Evolutionary conservation across 2,329 filamentous ascomycete species (phyloP).

Genomic region (Metarhizium rileyi): DNA sequence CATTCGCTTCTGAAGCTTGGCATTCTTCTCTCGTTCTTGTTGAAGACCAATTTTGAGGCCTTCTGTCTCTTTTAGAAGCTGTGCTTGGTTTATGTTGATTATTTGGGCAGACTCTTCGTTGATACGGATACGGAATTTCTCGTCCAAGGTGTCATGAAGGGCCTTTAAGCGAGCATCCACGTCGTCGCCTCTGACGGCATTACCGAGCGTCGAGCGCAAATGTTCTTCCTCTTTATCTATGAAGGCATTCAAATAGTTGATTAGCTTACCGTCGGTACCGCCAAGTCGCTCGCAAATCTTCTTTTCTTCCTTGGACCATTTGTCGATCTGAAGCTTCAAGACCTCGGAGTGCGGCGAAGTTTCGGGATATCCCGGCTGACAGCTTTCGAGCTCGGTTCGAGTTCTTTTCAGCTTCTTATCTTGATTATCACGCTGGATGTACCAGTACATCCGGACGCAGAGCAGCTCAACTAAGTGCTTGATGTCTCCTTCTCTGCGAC

Average conservation of each 20-base stretch:
- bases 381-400: slow-evolving; percentile 10
- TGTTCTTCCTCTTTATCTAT: neutral
- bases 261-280: slow-evolving; percentile 7
- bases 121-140: neutral
- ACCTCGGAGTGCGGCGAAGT: slow-evolving; percentile 13
- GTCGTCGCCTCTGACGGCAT: neutral
- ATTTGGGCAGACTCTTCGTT: neutral
- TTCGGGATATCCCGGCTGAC: slow-evolving; percentile 11
- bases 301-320: slow-evolving; percentile 5
- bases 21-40: slow-evolving; percentile 4
- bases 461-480: slow-evolving; percentile 13
- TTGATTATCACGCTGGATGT: slow-evolving; percentile 10
- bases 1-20: slow-evolving; percentile 16
- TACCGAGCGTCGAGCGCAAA: neutral
- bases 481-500: slow-evolving; percentile 1
- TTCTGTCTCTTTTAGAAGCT: slow-evolving; percentile 3
- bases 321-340: slow-evolving; percentile 10
- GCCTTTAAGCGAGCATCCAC: slow-evolving; percentile 1
- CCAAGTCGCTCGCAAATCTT: slow-evolving; percentile 7
- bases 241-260: neutral
- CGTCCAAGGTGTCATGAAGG: neutral
- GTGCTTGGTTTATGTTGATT: neutral
- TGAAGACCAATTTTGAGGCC: slow-evolving; percentile 4
- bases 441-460: slow-evolving; percentile 14
- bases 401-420: slow-evolving; percentile 11